Percentiles rank a stretch among this genome's conserved stretches.
phyloP scores from a whole-genome alignment of 257 asterid genomes.

The Nicotiana paniculata region DNA sequence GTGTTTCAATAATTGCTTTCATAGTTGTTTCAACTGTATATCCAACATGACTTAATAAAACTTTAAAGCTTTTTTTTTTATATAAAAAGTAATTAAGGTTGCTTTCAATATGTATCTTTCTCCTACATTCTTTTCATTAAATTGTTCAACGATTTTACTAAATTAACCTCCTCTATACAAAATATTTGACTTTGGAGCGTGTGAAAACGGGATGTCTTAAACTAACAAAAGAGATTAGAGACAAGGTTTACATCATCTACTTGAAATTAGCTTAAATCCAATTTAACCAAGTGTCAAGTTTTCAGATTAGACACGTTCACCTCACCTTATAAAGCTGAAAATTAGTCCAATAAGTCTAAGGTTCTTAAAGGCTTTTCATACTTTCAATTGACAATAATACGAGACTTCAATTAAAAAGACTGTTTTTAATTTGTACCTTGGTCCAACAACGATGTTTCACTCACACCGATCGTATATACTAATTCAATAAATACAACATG shows the following conservation, averaged over 20 bases:
- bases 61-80: background rate
- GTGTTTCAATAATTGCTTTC: slow-evolving; percentile 5
- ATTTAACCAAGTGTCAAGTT: slow-evolving; percentile 25
- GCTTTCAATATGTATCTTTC: background rate
- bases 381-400: background rate
- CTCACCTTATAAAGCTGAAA: slow-evolving; percentile 1
- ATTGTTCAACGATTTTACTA: background rate
- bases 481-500: too few species aligned
- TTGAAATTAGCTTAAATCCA: slow-evolving; percentile 40
- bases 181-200: background rate
- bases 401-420: background rate
- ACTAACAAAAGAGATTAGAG: background rate
- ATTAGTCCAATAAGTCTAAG: slow-evolving; percentile 1
- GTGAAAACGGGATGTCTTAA: slow-evolving; percentile 28
- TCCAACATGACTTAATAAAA: background rate
- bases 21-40: slow-evolving; percentile 12
- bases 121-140: background rate
- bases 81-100: background rate
- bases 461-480: background rate
- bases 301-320: slow-evolving; percentile 26
- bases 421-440: background rate
- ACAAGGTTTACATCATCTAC: slow-evolving; percentile 28
- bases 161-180: background rate
- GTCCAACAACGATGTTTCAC: too few species aligned
- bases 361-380: slow-evolving; percentile 1